phyloP scores from a whole-genome alignment of 2,329 filamentous ascomycete species.

The Iodosphaeria phyllophila region DNA sequence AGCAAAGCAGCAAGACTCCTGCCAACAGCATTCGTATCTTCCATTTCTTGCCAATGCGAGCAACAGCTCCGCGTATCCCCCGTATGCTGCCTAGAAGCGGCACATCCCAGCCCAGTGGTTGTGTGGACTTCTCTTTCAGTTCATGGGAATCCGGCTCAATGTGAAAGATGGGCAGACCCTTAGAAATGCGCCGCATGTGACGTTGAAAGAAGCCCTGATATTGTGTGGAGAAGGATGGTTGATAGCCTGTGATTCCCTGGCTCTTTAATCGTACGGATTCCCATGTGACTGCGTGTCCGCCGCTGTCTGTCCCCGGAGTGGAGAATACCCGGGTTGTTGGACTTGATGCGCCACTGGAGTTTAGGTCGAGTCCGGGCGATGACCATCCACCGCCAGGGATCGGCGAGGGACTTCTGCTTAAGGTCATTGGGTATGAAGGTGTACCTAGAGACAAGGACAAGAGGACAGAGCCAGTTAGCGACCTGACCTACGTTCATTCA shows the following conservation, averaged over 20 bases:
- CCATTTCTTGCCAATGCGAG: constrained; percentile 42
- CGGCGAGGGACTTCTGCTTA: constrained; percentile 78
- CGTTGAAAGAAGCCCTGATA: constrained; percentile 77
- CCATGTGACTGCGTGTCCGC: constrained; percentile 54
- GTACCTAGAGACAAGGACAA: constrained; percentile 22
- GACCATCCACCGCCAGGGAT: constrained; percentile 74
- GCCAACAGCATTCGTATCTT: constrained; percentile 43
- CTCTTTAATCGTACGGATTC: constrained; percentile 65
- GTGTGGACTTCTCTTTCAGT: constrained; percentile 78
- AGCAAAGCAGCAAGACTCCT: constrained; percentile 38
- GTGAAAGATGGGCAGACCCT: constrained; percentile 58
- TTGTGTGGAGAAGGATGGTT: constrained; percentile 62
- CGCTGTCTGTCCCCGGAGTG: constrained; percentile 31
- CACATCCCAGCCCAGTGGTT: constrained; percentile 33
- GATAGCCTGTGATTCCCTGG: constrained; percentile 52
- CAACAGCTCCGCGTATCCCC: constrained; percentile 23
- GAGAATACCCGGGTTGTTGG: constrained; percentile 31
- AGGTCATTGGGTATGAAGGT: constrained; percentile 49
- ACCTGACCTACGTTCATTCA: not conserved
- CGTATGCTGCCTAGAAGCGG: constrained; percentile 27
- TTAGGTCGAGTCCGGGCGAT: constrained; percentile 59
- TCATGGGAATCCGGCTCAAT: constrained; percentile 31
- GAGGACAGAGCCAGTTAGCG: constrained; percentile 3
- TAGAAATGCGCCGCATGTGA: constrained; percentile 66
- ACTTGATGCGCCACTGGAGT: constrained; percentile 48